A percentile compares a stretch with the other conserved stretches of the same genome.
phyloP scores from a whole-genome alignment of 306 rosid species.

The Hippophae tibetana region DNA sequence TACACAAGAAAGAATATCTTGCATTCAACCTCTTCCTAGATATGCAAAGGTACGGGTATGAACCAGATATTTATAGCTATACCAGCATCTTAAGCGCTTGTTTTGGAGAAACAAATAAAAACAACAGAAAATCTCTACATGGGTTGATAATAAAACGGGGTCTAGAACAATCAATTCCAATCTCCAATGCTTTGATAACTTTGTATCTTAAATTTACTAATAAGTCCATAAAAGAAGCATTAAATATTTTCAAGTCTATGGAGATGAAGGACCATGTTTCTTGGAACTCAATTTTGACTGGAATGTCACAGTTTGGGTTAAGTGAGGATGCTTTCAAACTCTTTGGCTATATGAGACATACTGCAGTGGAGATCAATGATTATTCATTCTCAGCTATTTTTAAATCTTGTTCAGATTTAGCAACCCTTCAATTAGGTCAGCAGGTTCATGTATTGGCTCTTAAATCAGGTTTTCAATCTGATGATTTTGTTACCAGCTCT shows the following conservation, averaged over 20 bases:
- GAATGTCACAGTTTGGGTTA: constrained; percentile 56
- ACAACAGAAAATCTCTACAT: constrained; percentile 47
- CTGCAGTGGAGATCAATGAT: constrained; percentile 43
- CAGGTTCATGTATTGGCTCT: constrained; percentile 55
- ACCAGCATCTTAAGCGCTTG: constrained; percentile 56
- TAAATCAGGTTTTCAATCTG: constrained; percentile 44
- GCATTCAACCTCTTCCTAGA: constrained; percentile 44
- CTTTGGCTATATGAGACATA: constrained; percentile 43
- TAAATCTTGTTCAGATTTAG: constrained; percentile 67
- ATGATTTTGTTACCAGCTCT: constrained; percentile 63
- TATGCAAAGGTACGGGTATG: constrained; percentile 55
- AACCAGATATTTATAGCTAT: constrained; percentile 65
- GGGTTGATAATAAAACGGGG: constrained; percentile 67
- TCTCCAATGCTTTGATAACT: constrained; percentile 65
- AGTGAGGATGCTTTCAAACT: constrained; percentile 64
- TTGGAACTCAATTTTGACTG: constrained; percentile 75
- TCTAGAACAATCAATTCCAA: constrained; percentile 43
- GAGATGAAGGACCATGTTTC: constrained; percentile 56
- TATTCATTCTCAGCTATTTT: constrained; percentile 59
- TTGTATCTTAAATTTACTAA: constrained; percentile 58
- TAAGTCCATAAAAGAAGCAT: constrained; percentile 47
- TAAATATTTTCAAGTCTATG: constrained; percentile 39
- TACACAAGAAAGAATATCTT: constrained; percentile 38
- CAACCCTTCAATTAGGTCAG: constrained; percentile 63
- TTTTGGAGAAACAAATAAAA: constrained; percentile 28